Conservation (phyloP, 2,329 filamentous ascomycete species). For the Clathrospora elynae region DNA sequence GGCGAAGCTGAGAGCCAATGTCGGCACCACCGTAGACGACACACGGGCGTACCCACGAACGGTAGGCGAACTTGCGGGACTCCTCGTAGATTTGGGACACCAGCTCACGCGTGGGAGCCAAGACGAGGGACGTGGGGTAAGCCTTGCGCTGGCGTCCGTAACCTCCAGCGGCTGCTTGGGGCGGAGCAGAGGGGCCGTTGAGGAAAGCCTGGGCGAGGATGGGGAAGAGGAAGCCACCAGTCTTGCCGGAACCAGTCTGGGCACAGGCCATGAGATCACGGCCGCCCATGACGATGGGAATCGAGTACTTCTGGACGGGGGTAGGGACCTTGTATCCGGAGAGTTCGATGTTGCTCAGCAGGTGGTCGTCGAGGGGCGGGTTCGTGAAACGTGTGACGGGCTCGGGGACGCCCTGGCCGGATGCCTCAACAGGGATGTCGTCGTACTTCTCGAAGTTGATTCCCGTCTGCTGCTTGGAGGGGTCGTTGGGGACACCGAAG, state of each 20-base stretch:
- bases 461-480: constrained; percentile 92
- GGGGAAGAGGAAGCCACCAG: constrained; percentile 98
- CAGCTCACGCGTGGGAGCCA: constrained; percentile 96
- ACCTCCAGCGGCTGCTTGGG: constrained; percentile 66
- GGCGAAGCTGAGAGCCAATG: constrained; percentile 95
- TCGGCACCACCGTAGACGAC: constrained; percentile 99
- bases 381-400: constrained; percentile 89
- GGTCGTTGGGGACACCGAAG: constrained; percentile 88
- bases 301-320: constrained; percentile 98
- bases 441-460: constrained; percentile 99
- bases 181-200: constrained; percentile 76
- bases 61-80: constrained; percentile 96
- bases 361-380: constrained; percentile 92
- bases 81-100: constrained; percentile 99
- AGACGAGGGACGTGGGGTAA: constrained; percentile 92
- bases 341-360: constrained; percentile 89
- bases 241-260: constrained; percentile 99
- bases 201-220: constrained; percentile 97
- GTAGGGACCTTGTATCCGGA: constrained; percentile 95
- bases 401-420: constrained; percentile 90
- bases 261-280: constrained; percentile 99
- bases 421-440: constrained; percentile 97
- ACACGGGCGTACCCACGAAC: constrained; percentile 97
- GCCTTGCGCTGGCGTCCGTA: constrained; percentile 92
- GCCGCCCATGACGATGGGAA: constrained; percentile 96